Conservation (phyloP, 2,329 filamentous ascomycete species). For the Bipolaris zeicola region DNA sequence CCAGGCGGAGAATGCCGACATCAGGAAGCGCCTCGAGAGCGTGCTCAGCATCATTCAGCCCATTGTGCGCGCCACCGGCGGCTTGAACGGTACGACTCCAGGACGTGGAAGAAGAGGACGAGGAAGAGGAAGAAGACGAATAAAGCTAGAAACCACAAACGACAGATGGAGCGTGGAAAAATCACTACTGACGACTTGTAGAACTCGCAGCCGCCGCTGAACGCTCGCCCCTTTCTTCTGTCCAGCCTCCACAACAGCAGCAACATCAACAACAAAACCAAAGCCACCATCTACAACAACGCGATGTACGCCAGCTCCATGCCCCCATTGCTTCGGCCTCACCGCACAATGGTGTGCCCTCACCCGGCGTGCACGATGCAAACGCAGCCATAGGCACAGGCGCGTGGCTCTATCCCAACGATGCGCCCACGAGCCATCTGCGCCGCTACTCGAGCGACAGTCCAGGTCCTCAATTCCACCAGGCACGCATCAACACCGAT, state of each 20-base stretch:
- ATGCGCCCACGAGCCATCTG: constrained; percentile 43
- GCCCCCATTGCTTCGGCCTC: constrained; percentile 22
- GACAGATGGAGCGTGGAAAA: neutral
- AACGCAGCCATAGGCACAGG: constrained; percentile 16
- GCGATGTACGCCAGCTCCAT: constrained; percentile 31
- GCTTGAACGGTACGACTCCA: constrained; percentile 50
- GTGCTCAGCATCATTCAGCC: constrained; percentile 70
- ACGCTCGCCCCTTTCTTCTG: constrained; percentile 53
- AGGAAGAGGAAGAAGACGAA: too few relatives aligned
- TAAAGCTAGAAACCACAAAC: too few relatives aligned
- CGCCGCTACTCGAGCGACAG: constrained; percentile 46
- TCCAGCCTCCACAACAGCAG: constrained; percentile 17
- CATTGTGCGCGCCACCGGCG: constrained; percentile 54
- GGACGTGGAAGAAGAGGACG: too few relatives aligned
- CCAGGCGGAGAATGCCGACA: constrained; percentile 79
- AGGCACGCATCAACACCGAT: constrained; percentile 43
- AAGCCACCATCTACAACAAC: neutral
- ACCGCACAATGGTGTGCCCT: constrained; percentile 33
- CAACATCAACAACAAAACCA: constrained; percentile 16
- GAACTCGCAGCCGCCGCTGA: constrained; percentile 57
- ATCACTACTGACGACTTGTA: constrained; percentile 27
- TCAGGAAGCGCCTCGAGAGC: constrained; percentile 69
- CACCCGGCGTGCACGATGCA: constrained; percentile 31
- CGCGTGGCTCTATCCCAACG: constrained; percentile 40
- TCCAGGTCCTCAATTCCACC: constrained; percentile 49